Evolutionary conservation across 176 grass and related monocot genomes (phyloP), one percentile per base, ranked within the genome.

Genomic region (Rhipidocladum racemiflorum): DNA sequence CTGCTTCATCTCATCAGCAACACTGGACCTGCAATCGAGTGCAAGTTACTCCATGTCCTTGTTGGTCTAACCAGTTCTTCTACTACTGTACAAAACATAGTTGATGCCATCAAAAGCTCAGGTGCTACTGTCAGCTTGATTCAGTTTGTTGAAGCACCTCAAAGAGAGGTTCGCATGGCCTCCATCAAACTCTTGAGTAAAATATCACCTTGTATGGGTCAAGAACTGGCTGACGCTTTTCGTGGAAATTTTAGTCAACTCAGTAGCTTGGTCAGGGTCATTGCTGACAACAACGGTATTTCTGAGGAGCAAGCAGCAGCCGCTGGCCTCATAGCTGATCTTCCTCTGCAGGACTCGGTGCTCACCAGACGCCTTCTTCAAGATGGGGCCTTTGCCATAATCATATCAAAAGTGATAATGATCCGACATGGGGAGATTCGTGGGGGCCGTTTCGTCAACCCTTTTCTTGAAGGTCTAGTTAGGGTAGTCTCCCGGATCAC

Each of bases 1-100:
- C 86, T 97, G 53, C 91, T 97, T 74, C 92, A 97, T 97, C 84
- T 97, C 77, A 97, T 97, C 75, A 97, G 95, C 49, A 97, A 97
- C 82, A 97, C 95, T 16, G 95, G 95, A 66, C 92, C 95, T 78
- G 92, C 95, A 89, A 94, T 94, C 45, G 95, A 97, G 90, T 94
- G 92, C 87, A 93, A 97, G 88, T 91, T 97, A 81, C 95, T 97
- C 61, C 95, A 97, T 78, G 90, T 97, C 23, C 88, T 97, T 48
- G 95, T 97, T 65, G 95, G 95, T 78, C 88, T 97, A 24, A 94
- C 95, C 24, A 91, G 82, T 74, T 92, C 92, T 86, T 87, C 88
- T 18, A 87, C 89, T 63, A 88, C 88, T 55, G 80, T 97, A 39
- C 79, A 68, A 83, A 91, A 83, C 70, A 92, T 97, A 88, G 95